phyloP scores from a whole-genome alignment of 2,329 filamentous ascomycete genomes.

The Fusarium hainanense region DNA sequence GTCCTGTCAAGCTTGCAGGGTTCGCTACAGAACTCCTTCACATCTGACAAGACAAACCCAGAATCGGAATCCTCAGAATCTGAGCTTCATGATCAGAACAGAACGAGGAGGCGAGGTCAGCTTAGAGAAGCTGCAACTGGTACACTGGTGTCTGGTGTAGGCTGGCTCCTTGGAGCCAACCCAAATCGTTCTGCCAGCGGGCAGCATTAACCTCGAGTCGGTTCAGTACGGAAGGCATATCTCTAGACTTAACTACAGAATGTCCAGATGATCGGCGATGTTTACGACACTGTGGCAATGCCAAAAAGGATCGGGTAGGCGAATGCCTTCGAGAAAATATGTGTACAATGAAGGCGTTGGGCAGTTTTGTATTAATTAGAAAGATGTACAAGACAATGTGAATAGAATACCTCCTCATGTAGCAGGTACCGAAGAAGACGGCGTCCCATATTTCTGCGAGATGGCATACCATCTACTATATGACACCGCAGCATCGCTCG shows the following conservation, averaged over 20 bases:
- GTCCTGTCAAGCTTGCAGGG: conserved; percentile 64
- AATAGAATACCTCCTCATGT: neutral
- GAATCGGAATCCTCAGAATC: conserved; percentile 42
- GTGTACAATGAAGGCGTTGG: neutral
- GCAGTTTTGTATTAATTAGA: neutral
- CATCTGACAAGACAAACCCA: conserved; percentile 19
- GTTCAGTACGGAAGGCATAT: too few relatives aligned
- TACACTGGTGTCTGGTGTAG: conserved; percentile 73
- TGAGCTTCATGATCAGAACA: conserved; percentile 47
- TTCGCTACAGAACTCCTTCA: conserved; percentile 37
- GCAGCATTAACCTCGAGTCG: conserved; percentile 8
- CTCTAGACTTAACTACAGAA: neutral
- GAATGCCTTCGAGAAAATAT: neutral
- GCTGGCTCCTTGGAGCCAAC: conserved; percentile 73
- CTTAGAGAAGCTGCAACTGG: conserved; percentile 73
- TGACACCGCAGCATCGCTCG: conserved; percentile 15
- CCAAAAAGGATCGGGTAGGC: neutral
- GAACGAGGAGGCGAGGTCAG: conserved; percentile 77
- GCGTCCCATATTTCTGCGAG: neutral
- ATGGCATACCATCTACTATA: neutral
- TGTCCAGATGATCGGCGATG: neutral
- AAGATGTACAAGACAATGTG: neutral
- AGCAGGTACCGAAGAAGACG: neutral
- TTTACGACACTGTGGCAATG: neutral
- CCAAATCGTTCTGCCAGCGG: conserved; percentile 38